Conservation (phyloP, 2,329 filamentous ascomycete species). For the Nannizzia gypsea region DNA sequence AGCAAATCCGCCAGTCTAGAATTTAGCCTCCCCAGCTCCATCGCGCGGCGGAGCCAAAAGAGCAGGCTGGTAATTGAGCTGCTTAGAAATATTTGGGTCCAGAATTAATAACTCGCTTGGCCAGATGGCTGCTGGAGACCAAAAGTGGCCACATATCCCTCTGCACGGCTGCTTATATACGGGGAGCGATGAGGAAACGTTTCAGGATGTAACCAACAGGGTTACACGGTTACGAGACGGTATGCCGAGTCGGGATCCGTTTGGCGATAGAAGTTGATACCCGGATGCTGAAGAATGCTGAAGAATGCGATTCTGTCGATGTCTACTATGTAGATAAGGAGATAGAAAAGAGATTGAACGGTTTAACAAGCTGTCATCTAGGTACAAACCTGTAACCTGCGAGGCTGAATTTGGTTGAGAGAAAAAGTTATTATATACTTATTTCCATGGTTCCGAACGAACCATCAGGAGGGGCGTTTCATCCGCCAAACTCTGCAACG, state of each 20-base stretch:
- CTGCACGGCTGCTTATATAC: neutral
- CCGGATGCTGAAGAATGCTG: neutral
- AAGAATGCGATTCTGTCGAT: neutral
- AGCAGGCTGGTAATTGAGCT: neutral
- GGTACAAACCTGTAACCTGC: neutral
- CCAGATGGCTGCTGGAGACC: neutral
- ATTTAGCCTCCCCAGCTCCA: neutral
- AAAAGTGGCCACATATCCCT: neutral
- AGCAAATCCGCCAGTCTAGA: neutral
- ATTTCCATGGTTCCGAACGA: neutral
- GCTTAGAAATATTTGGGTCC: constrained; percentile 1
- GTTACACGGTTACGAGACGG: neutral
- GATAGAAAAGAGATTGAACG: neutral
- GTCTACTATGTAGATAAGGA: neutral
- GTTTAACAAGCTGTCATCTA: neutral
- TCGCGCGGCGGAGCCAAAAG: neutral
- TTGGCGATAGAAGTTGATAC: neutral
- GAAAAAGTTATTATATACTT: neutral
- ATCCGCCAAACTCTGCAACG: neutral
- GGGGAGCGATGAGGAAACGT: neutral
- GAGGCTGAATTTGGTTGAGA: neutral
- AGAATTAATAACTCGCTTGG: neutral
- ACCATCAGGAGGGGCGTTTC: neutral
- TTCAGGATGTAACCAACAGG: neutral
- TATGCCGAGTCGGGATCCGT: neutral